Base-by-base conservation (phyloP, 208 protist genomes). In the Porcisia deanei region DNA sequence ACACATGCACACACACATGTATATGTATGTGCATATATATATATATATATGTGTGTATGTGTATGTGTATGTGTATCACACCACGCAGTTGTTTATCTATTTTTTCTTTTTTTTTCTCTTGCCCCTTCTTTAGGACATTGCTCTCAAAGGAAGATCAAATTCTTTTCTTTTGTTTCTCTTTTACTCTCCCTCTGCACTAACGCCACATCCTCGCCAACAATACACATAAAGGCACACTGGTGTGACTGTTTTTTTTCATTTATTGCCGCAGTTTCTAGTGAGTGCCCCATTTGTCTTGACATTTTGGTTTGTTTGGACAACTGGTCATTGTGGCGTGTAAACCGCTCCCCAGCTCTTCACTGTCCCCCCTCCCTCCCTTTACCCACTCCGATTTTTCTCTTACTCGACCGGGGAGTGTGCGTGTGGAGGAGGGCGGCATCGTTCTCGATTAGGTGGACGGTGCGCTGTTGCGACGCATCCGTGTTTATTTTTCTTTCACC, bases 141-240 rank as follows among this genome's bases (percentile, higher is more conserved):
- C 63, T 12, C 7, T 16, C 45, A 5, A 25, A 61, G n/a, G 30
- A 52, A 22, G 37, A 25, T 14, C 8, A 1, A 52, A 59, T 72
- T 67, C 41, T 71, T 67, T 53, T 63, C 3, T 72, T 66, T 71
- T 57, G 39, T 66, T 72, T 18, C 25, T 66, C 30, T 30, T 70
- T 43, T 34, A 37, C 41, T 49, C 43, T 30, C 54, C 25, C 49
- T 20, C 59, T 37, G 18, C 9, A 57, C 45, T 61, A 43, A 43
- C 37, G 1, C 41, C 30, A 25, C 14, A 9, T 71, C 39, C 8
- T 57, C 47, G n/a, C n/a, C 14, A 8, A 16, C 41, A 3, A 57
- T 52, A 63, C 64, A 39, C 59, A 64, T 14, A 64, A 2, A 39
- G 3, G 10, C 59, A 53, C 64, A 34, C 5, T 22, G 18, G 64